Evolutionary conservation across 2,329 filamentous ascomycete genomes (phyloP).

Genomic region (Ophiostoma tasmaniense): DNA sequence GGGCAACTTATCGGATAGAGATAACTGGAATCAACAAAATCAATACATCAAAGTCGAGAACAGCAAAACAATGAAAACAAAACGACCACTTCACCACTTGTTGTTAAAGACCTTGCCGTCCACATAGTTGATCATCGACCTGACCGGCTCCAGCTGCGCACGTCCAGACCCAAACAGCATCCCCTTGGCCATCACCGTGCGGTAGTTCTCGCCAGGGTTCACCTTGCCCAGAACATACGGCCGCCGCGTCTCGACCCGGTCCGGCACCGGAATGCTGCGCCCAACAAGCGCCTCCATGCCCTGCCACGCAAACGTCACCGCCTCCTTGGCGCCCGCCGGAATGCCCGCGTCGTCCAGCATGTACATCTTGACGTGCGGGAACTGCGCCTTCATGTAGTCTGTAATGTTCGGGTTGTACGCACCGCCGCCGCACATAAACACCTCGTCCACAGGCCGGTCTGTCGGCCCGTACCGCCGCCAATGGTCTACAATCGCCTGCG

Average conservation of each 20-base stretch:
- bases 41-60: no score
- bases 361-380: conserved; percentile 40
- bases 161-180: conserved; percentile 40
- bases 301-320: conserved; percentile 52
- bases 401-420: conserved; percentile 50
- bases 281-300: conserved; percentile 51
- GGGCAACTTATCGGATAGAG: neutral
- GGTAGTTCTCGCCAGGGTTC: conserved; percentile 45
- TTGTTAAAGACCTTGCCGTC: conserved; percentile 40
- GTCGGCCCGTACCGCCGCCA: conserved; percentile 40
- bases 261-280: conserved; percentile 45
- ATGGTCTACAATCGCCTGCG: conserved; percentile 46
- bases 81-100: conserved; percentile 24
- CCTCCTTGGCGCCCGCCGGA: conserved; percentile 49
- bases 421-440: conserved; percentile 54
- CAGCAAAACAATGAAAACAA: neutral
- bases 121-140: conserved; percentile 42
- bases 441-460: conserved; percentile 35
- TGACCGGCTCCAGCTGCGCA: conserved; percentile 38
- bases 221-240: conserved; percentile 48
- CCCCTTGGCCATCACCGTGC: conserved; percentile 43
- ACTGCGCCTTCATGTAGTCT: conserved; percentile 41
- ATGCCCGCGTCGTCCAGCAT: conserved; percentile 52
- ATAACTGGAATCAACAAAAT: neutral
- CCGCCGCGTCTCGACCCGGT: conserved; percentile 42